Conservation (phyloP, 306 rosid genomes). For the Quercus agrifolia region DNA sequence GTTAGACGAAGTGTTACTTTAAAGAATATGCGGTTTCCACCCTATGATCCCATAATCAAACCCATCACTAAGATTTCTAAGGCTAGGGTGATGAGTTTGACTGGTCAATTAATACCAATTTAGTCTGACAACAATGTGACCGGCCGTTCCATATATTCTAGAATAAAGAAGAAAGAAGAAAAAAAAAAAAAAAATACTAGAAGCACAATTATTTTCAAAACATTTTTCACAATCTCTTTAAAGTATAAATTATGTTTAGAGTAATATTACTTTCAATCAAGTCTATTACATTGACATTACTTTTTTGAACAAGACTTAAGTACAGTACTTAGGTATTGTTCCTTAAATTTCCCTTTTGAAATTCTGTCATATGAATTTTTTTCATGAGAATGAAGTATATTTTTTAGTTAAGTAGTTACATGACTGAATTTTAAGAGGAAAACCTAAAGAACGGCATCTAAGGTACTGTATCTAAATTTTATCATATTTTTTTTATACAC, state of each 20-base stretch:
- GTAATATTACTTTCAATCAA: too few species aligned
- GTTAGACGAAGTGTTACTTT: not conserved
- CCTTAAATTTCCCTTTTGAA: fast-evolving
- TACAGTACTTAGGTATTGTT: fast-evolving
- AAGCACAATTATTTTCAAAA: not conserved
- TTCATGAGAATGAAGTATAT: fast-evolving
- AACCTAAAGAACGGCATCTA: fast-evolving
- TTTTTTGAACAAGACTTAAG: fast-evolving
- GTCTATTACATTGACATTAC: too few species aligned
- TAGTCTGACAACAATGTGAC: not conserved
- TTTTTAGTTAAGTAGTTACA: too few species aligned
- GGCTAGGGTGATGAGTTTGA: conserved; percentile 7
- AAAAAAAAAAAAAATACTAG: not conserved
- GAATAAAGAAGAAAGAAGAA: not conserved
- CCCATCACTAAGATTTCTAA: not conserved
- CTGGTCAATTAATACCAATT: not conserved
- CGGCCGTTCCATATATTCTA: not conserved
- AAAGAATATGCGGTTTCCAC: not conserved
- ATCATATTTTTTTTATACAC: too few species aligned
- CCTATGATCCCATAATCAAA: not conserved
- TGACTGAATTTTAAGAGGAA: fast-evolving
- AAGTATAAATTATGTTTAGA: too few species aligned
- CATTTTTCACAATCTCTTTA: too few species aligned
- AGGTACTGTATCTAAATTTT: fast-evolving
- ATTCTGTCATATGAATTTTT: fast-evolving